phyloP scores from a whole-genome alignment of 2,329 filamentous ascomycete species.

The Aspergillus ochraceoroseus region DNA sequence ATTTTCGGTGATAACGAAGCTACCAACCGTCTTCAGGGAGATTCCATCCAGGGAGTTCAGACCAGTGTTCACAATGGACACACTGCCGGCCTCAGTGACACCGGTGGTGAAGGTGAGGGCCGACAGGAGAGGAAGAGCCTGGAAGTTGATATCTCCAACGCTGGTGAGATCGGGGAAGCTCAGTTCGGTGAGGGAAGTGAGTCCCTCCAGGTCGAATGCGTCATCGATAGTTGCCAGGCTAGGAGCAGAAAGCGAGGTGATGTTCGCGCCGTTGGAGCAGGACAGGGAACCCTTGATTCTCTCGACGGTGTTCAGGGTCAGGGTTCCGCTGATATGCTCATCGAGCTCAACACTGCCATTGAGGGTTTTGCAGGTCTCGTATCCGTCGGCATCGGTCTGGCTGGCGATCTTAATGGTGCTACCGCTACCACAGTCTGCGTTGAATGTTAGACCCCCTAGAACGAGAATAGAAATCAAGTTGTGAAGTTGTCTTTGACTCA shows the following conservation, averaged over 20 bases:
- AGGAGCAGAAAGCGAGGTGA: conserved; percentile 60
- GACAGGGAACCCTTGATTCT: conserved; percentile 56
- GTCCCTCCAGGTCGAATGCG: conserved; percentile 62
- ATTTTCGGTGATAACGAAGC: conserved; percentile 89
- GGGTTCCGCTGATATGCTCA: conserved; percentile 50
- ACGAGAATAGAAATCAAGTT: background rate
- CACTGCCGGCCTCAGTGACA: conserved; percentile 62
- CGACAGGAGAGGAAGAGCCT: conserved; percentile 63
- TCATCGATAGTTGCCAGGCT: conserved; percentile 63
- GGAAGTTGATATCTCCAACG: conserved; percentile 65
- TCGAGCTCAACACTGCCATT: conserved; percentile 64
- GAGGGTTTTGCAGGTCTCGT: conserved; percentile 63
- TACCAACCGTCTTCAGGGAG: conserved; percentile 66
- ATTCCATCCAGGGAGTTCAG: conserved; percentile 74
- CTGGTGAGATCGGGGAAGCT: conserved; percentile 60
- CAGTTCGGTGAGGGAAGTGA: conserved; percentile 65
- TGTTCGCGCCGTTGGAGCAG: conserved; percentile 51
- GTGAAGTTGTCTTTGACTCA: conserved; percentile 17
- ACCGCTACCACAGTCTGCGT: conserved; percentile 22
- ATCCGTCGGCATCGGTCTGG: conserved; percentile 60
- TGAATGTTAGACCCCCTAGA: conserved; percentile 11
- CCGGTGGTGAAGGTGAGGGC: conserved; percentile 56
- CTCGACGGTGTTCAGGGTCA: conserved; percentile 59
- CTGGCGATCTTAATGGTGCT: conserved; percentile 48
- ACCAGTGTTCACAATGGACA: conserved; percentile 81